A percentile compares a stretch with the other conserved stretches of the same genome.
Evolutionary conservation across 2,329 filamentous ascomycete genomes (phyloP).

Genomic region (Chalara sp.): DNA sequence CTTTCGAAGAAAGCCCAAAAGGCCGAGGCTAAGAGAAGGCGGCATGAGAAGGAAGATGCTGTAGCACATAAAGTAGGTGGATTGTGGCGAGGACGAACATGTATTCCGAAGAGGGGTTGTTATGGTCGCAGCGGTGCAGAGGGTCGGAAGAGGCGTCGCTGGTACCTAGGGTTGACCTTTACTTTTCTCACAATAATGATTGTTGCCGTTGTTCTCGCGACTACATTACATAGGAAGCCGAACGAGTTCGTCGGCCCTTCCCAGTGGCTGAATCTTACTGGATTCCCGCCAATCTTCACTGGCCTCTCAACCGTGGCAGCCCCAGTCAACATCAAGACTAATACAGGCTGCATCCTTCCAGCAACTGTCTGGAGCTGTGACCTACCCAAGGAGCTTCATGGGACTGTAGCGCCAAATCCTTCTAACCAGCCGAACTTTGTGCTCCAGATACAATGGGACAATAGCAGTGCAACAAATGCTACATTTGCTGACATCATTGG

Average conservation of each 20-base stretch:
- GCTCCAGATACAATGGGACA: conserved; percentile 70
- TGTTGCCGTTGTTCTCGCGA: conserved; percentile 49
- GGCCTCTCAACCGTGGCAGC: conserved; percentile 74
- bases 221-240: conserved; percentile 40
- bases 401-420: conserved; percentile 53
- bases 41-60: conserved; percentile 60
- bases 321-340: conserved; percentile 57
- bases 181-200: conserved; percentile 48
- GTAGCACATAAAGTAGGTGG: conserved; percentile 50
- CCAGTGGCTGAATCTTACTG: conserved; percentile 77
- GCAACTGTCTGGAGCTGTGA: conserved; percentile 80
- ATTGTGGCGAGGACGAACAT: conserved; percentile 60
- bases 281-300: conserved; percentile 79
- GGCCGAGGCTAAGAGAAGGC: conserved; percentile 38
- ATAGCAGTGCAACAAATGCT: conserved; percentile 39
- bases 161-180: conserved; percentile 47
- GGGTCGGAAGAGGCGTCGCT: conserved; percentile 54
- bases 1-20: conserved; percentile 21
- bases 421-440: conserved; percentile 71
- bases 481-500: conserved; percentile 34
- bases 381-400: conserved; percentile 71
- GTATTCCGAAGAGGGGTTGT: conserved; percentile 55
- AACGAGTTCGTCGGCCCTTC: conserved; percentile 33
- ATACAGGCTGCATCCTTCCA: conserved; percentile 63
- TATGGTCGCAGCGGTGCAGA: conserved; percentile 58